phyloP scores from a whole-genome alignment of 331 rosid genomes.

The Rosa hybrid region DNA sequence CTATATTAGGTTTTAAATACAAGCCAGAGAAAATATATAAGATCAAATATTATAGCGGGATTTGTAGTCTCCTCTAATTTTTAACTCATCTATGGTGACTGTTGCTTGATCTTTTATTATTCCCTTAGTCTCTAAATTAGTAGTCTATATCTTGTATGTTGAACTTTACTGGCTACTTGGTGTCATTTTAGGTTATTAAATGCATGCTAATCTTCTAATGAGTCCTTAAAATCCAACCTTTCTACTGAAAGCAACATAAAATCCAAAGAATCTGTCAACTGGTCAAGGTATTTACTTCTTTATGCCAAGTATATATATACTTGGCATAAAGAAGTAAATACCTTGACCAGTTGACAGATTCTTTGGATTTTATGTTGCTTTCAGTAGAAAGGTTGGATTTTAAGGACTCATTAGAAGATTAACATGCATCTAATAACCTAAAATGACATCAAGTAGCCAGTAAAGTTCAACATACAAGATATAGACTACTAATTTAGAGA shows the following conservation, averaged over 20 bases:
- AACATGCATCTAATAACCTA: background rate
- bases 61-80: background rate
- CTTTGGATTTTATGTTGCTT: background rate
- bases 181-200: background rate
- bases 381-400: no score
- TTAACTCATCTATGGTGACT: background rate
- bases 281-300: no score
- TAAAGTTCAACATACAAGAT: background rate
- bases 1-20: no score
- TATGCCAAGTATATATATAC: background rate
- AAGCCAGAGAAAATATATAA: no score
- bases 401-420: no score
- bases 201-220: no score
- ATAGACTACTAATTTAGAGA: background rate
- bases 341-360: background rate
- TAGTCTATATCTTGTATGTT: no score
- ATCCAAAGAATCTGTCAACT: background rate
- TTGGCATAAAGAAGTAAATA: no score
- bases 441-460: background rate
- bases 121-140: background rate
- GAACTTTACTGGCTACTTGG: background rate
- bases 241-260: no score
- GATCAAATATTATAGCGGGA: background rate
- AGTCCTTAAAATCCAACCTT: no score
- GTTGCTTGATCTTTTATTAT: background rate